Evolutionary conservation across 768 basidiomycete species (phyloP).

Genomic region (Leccinellum rugosiceps): DNA sequence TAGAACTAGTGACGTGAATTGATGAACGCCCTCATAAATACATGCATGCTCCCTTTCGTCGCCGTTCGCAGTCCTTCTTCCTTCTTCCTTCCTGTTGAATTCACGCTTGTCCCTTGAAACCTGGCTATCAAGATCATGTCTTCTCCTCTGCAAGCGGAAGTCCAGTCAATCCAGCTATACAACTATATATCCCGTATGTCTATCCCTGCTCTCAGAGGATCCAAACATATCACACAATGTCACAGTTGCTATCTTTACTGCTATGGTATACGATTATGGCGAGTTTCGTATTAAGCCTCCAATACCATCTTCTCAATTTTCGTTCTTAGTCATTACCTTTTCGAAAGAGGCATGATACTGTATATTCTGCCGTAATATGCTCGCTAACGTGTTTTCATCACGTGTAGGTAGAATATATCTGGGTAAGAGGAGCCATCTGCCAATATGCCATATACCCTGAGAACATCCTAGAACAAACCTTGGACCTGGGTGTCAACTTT

Average conservation of each 20-base stretch:
- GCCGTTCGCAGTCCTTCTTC: too few species aligned
- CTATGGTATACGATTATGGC: not conserved
- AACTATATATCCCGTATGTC: not conserved
- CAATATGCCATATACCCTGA: not conserved
- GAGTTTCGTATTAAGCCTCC: not conserved
- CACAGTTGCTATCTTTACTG: not conserved
- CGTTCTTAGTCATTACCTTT: not conserved
- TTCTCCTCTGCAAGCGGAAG: not conserved
- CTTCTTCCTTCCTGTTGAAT: not conserved
- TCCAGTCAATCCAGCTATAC: not conserved
- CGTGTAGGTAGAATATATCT: slow-evolving; percentile 6
- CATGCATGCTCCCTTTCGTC: too few species aligned
- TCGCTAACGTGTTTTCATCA: not conserved
- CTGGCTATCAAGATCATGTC: not conserved
- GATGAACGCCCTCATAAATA: not conserved
- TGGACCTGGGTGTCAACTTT: not conserved
- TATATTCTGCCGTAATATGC: too few species aligned
- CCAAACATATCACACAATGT: not conserved
- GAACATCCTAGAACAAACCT: not conserved
- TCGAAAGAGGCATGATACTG: not conserved
- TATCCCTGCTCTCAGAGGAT: not conserved
- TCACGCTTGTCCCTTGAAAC: too few species aligned
- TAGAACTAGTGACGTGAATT: too few species aligned
- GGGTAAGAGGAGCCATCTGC: not conserved
- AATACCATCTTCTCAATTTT: not conserved